A percentile compares a stretch with the other conserved stretches of the same genome.
phyloP scores from a whole-genome alignment of 139 green algal genomes.

The Deuterostichococcus epilithicus region DNA sequence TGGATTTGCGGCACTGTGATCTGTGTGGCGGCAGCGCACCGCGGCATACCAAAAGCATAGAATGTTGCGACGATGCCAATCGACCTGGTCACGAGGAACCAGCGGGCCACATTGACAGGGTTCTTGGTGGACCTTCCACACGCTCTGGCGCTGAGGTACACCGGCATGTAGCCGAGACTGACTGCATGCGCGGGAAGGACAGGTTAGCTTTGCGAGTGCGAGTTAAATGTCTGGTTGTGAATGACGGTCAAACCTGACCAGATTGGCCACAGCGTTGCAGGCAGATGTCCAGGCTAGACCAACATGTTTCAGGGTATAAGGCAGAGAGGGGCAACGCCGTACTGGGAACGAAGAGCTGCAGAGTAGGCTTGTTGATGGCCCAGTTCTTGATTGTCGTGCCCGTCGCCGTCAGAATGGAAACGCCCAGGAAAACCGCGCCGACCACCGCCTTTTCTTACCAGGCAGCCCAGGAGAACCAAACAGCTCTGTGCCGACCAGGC shows the following conservation, averaged over 20 bases:
- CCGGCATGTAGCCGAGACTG: not conserved
- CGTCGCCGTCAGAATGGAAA: not conserved
- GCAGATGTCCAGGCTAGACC: too few species aligned
- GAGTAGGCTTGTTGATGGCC: not conserved
- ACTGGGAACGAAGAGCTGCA: not conserved
- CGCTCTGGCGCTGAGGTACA: not conserved
- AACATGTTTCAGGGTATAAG: too few species aligned
- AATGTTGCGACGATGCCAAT: not conserved
- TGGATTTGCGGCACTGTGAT: too few species aligned
- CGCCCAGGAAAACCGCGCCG: not conserved
- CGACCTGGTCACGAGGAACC: not conserved
- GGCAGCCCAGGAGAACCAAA: not conserved
- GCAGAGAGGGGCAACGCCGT: too few species aligned
- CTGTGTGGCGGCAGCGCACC: not conserved
- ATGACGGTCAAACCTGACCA: too few species aligned
- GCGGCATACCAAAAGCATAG: conserved; percentile 12
- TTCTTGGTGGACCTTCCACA: not conserved
- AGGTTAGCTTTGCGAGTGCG: too few species aligned
- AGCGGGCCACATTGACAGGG: conserved; percentile 1
- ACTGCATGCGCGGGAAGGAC: too few species aligned
- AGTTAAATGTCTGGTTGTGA: too few species aligned
- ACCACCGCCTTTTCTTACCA: not conserved
- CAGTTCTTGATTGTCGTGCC: not conserved
- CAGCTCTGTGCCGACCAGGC: not conserved
- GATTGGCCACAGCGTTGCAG: too few species aligned